These are phyloP conservation scores for Suhomyces faveliae DNA, from an alignment of 805 yeast species.

Conservation along the genomic window DNA sequence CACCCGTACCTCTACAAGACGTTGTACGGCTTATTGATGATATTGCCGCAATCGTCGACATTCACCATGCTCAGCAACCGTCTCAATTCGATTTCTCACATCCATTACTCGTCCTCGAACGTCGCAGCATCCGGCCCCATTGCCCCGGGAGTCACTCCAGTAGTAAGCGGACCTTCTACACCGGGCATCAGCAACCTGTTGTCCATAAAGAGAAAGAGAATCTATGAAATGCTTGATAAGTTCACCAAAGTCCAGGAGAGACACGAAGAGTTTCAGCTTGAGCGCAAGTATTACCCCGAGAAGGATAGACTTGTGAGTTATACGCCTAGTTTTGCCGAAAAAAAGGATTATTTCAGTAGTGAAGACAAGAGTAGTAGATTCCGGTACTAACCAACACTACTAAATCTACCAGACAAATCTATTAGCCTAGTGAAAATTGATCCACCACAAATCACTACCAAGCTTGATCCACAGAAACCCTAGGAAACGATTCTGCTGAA, in stretches of 20 bases:
- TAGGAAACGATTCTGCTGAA: no score
- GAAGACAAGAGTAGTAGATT: neutral
- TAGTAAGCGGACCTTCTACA: slow-evolving; percentile 14
- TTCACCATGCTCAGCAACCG: slow-evolving; percentile 79
- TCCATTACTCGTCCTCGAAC: slow-evolving; percentile 17
- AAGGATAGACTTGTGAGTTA: slow-evolving; percentile 11
- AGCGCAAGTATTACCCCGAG: slow-evolving; percentile 9
- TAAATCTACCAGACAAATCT: neutral
- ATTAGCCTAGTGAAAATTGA: no score
- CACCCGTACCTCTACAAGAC: slow-evolving; percentile 83
- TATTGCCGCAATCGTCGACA: slow-evolving; percentile 90
- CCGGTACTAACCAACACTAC: neutral
- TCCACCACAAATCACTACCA: no score
- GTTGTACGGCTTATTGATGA: slow-evolving; percentile 88
- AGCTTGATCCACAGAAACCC: no score
- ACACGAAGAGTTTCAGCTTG: slow-evolving; percentile 22
- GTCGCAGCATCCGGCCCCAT: slow-evolving; percentile 3
- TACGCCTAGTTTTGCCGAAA: slow-evolving; percentile 9
- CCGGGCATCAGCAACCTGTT: slow-evolving; percentile 25
- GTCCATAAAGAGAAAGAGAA: slow-evolving; percentile 38
- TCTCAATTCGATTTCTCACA: slow-evolving; percentile 57
- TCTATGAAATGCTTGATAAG: slow-evolving; percentile 42
- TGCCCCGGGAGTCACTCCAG: slow-evolving; percentile 22
- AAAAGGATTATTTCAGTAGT: slow-evolving; percentile 11
- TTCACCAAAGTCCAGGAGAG: slow-evolving; percentile 36